These are phyloP conservation scores for Tetrahymena elliotti DNA, from an alignment of 73 alveolate genomes.

Conservation along the genomic window DNA sequence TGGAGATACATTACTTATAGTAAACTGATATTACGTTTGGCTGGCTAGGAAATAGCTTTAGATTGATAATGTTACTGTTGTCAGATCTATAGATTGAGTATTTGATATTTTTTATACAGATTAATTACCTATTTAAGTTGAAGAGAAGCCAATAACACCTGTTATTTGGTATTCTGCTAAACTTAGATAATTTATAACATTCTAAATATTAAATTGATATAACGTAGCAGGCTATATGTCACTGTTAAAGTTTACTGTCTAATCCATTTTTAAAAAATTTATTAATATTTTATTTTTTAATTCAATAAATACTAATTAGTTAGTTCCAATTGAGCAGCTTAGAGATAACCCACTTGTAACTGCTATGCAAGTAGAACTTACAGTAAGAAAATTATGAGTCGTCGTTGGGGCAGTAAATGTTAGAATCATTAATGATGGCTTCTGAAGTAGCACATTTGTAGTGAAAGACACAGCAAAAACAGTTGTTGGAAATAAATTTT, in stretches of 20 bases:
- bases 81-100: background rate
- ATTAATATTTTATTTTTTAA: background rate
- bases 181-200: background rate
- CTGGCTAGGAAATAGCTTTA: background rate
- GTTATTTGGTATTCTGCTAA: background rate
- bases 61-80: background rate
- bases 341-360: background rate
- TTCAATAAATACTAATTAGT: background rate
- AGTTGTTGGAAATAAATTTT: background rate
- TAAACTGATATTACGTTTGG: background rate
- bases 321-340: background rate
- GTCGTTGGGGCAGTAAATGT: background rate
- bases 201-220: background rate
- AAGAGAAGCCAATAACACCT: background rate
- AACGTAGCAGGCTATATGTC: background rate
- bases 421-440: background rate
- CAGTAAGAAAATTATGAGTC: background rate
- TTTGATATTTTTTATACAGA: background rate
- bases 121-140: background rate
- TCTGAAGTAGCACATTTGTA: background rate
- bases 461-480: background rate
- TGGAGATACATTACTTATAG: background rate
- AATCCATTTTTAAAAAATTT: background rate
- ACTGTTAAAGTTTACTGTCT: background rate
- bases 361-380: background rate